Evolutionary conservation across 768 basidiomycete species (phyloP), one percentile per base, ranked within the genome.

Genomic region (Phylloporus sp.): DNA sequence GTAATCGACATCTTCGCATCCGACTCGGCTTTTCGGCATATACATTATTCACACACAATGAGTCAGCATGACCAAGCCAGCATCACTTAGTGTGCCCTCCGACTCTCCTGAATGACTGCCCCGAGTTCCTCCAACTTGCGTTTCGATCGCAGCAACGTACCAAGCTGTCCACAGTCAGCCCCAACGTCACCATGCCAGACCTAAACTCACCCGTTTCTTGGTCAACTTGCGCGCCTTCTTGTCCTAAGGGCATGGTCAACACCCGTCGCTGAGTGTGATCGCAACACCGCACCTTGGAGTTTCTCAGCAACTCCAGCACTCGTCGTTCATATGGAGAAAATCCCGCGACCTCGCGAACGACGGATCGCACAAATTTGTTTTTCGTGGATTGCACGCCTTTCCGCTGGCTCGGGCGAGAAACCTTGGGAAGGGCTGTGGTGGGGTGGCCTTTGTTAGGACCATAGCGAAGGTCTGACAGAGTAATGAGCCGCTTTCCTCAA

Each of bases 151-250:
- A 95, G 78, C 61, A 98, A 82, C n/a, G 97, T 98, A 32, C 97
- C 97, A 66, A 99, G 86, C 93, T 94, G 24, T 13, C 20, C 16
- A 42, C 34, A 31, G 40, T 58, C 52, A 51, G 54, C 31, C 6
- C 27, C n/a, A 12, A 5, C 0, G 0, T 27, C 26, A 9, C 20
- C 31, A 18, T 28, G 10, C 22, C 11, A 31, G 9, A 45, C 22
- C 31, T 20, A 51, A n/a, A 83, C 86, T 62, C 67, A 97, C 95
- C 80, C 94, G 86, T 80, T 95, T 97, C 86, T 99, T 99, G 63
- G 94, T 95, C 80, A 98, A 79, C 79, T 98, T 98, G 73, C 93
- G 82, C 54, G 95, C 95, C 77, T 95, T 97, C 85, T 99, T 99
- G 73, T 99, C 95, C 93, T 93, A 65, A 40, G 51, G 43, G 45